Percentiles rank a stretch among this genome's conserved stretches.
Evolutionary conservation across 805 yeast species (phyloP).

Genomic region (Ogataea paraovalis): DNA sequence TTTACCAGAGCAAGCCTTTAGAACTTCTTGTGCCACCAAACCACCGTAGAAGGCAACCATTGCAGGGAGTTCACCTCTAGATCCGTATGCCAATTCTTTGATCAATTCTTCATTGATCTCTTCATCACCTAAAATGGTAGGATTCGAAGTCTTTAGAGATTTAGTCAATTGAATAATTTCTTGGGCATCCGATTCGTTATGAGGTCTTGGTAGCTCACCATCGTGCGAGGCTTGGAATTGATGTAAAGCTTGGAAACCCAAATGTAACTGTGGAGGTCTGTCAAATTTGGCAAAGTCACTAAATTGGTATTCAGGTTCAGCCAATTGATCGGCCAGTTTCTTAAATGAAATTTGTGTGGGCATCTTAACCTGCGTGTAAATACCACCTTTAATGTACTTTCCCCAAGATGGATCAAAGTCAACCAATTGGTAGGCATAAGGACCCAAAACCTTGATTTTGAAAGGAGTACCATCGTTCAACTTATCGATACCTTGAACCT

Average conservation of each 20-base stretch:
- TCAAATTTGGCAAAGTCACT: constrained; percentile 95
- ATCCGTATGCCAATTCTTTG: constrained; percentile 73
- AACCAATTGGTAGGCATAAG: constrained; percentile 79
- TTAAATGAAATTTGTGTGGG: constrained; percentile 65
- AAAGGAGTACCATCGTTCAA: constrained; percentile 71
- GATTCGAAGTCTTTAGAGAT: constrained; percentile 53
- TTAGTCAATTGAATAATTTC: constrained; percentile 58
- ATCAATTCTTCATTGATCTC: constrained; percentile 62
- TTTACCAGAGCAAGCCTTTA: constrained; percentile 93
- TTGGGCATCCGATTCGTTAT: constrained; percentile 67
- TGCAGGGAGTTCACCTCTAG: constrained; percentile 90
- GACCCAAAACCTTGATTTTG: constrained; percentile 85
- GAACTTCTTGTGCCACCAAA: constrained; percentile 90
- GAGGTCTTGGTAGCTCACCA: constrained; percentile 72
- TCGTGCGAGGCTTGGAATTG: constrained; percentile 62
- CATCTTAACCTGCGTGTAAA: constrained; percentile 87
- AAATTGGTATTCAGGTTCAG: constrained; percentile 70
- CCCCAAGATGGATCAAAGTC: constrained; percentile 55
- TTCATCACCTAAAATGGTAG: constrained; percentile 51
- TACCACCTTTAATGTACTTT: constrained; percentile 74
- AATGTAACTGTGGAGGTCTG: constrained; percentile 83
- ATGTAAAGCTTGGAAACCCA: constrained; percentile 87
- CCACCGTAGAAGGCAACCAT: constrained; percentile 91
- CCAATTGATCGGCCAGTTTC: constrained; percentile 58
- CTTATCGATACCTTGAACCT: constrained; percentile 73